Percentiles rank a stretch among this genome's conserved stretches.
Evolutionary conservation across 1,139 yeast genomes (phyloP).

Genomic region (Sugiyamaella japonica): DNA sequence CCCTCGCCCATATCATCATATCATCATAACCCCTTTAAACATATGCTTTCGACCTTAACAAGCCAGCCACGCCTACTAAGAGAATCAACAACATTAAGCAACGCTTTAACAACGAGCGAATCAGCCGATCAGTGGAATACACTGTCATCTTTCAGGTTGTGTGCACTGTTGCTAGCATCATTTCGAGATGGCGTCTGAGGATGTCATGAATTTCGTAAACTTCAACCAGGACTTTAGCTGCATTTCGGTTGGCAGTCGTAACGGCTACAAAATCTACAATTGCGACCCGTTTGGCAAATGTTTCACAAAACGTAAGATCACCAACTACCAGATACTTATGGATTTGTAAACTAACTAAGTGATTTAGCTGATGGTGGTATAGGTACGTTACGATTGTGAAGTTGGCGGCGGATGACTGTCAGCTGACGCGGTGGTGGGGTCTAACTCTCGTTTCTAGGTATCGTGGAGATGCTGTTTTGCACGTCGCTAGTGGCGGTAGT

Average conservation of each 20-base stretch:
- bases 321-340: not conserved
- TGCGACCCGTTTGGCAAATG: slow-evolving; percentile 90
- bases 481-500: slow-evolving; percentile 87
- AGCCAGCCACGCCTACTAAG: slow-evolving; percentile 1
- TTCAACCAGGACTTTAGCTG: slow-evolving; percentile 93
- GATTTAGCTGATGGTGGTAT: slow-evolving; percentile 42
- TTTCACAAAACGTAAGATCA: slow-evolving; percentile 50
- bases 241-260: slow-evolving; percentile 74
- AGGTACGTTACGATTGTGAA: slow-evolving; percentile 23
- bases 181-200: slow-evolving; percentile 13
- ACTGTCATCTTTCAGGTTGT: not conserved
- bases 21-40: not conserved
- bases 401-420: not conserved
- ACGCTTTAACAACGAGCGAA: not conserved
- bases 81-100: not conserved
- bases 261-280: slow-evolving; percentile 81
- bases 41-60: not conserved
- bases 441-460: too few species aligned
- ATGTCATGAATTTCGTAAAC: slow-evolving; percentile 55
- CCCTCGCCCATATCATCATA: slow-evolving; percentile 4
- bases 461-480: slow-evolving; percentile 88
- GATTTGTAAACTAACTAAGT: slow-evolving; percentile 1
- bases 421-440: too few species aligned
- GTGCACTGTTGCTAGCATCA: not conserved
- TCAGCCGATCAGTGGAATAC: not conserved